Percentiles rank a stretch among this genome's conserved stretches.
These are phyloP conservation scores for Cadophora sp. DNA, from an alignment of 2,329 filamentous ascomycete species.

Conservation along the genomic window DNA sequence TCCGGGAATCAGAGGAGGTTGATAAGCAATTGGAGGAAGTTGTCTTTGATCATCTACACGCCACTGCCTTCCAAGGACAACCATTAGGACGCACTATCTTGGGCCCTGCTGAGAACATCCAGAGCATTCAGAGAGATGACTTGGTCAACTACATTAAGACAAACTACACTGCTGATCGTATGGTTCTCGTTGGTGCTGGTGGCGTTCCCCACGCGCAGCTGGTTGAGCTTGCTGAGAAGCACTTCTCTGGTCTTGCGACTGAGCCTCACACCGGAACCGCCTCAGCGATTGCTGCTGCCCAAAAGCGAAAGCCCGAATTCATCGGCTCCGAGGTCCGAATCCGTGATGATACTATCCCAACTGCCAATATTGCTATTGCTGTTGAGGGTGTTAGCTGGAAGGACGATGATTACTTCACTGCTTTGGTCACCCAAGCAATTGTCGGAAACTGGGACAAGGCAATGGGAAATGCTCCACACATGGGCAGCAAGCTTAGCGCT, in stretches of 20 bases:
- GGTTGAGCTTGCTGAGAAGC: conserved; percentile 94
- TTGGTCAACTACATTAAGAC: conserved; percentile 96
- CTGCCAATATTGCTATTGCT: conserved; percentile 96
- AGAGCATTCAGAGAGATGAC: conserved; percentile 91
- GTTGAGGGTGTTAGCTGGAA: conserved; percentile 99
- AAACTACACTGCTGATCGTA: conserved; percentile 99
- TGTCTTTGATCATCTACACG: conserved; percentile 98
- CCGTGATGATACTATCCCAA: conserved; percentile 94
- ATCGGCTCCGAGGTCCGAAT: conserved; percentile 95
- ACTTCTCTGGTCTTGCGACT: conserved; percentile 83
- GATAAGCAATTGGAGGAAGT: conserved; percentile 99
- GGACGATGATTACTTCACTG: conserved; percentile 99
- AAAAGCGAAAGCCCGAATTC: conserved; percentile 92
- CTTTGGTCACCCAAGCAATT: conserved; percentile 95
- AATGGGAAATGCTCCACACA: conserved; percentile 95
- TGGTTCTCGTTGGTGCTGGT: conserved; percentile 96
- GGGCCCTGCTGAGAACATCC: conserved; percentile 97
- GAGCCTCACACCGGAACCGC: conserved; percentile 78
- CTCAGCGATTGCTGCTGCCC: conserved; percentile 67
- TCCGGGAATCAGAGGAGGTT: conserved; percentile 98
- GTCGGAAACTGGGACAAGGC: conserved; percentile 99
- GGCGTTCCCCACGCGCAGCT: conserved; percentile 93
- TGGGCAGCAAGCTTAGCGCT: conserved; percentile 97
- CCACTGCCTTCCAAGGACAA: conserved; percentile 96
- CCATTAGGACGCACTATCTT: conserved; percentile 97